Conservation (phyloP, 352 stramenopile genomes). For the Phytophthora boehmeriae region DNA sequence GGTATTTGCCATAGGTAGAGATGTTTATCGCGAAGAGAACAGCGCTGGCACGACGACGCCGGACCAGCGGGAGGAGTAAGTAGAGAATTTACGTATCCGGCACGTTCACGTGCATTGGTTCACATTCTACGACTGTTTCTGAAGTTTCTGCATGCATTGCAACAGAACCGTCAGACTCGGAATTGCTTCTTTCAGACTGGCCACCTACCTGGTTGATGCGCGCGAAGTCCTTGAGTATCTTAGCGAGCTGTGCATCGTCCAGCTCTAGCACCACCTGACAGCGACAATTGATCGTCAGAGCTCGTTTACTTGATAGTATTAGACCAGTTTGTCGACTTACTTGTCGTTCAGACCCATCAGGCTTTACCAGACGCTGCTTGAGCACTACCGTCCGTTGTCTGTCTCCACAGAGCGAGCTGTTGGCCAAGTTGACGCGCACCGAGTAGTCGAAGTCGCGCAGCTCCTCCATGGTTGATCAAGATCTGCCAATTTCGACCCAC, state of each 20-base stretch:
- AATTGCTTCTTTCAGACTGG: background rate
- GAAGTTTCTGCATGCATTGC: conserved; percentile 11
- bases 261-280: conserved; percentile 59
- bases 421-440: conserved; percentile 66
- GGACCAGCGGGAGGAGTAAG: conserved; percentile 17
- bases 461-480: conserved; percentile 14
- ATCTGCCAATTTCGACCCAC: no score
- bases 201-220: conserved; percentile 36
- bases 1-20: conserved; percentile 11
- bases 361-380: conserved; percentile 52
- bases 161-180: background rate
- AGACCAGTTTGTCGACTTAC: conserved; percentile 23
- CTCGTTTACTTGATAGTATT: no score
- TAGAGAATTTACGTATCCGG: conserved; percentile 38
- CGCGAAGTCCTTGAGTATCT: conserved; percentile 46
- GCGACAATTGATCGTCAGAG: no score
- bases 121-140: conserved; percentile 22
- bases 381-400: conserved; percentile 48
- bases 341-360: conserved; percentile 39
- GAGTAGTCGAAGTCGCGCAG: conserved; percentile 80
- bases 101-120: conserved; percentile 24
- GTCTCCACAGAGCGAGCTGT: conserved; percentile 59
- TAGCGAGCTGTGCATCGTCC: conserved; percentile 39
- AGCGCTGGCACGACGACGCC: conserved; percentile 4
- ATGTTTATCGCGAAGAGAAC: conserved; percentile 19